Percentiles rank a stretch among this genome's conserved stretches.
Evolutionary conservation across 495 filamentous ascomycete genomes (phyloP).

Genomic region (Achaetomiella virescens): DNA sequence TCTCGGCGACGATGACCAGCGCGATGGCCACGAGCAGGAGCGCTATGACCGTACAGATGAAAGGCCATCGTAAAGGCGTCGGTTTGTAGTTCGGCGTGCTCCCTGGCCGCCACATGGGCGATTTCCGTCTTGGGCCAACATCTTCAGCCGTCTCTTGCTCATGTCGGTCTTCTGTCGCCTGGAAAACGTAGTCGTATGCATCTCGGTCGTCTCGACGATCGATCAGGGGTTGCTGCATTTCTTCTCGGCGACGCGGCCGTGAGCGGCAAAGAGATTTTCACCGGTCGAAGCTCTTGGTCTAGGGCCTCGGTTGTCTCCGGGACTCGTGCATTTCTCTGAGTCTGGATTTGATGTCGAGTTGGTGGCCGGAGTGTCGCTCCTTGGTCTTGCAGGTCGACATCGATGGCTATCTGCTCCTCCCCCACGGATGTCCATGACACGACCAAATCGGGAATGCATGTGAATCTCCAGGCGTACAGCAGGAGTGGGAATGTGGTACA

Average conservation of each 20-base stretch:
- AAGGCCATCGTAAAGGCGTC: conserved; percentile 29
- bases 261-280: no score
- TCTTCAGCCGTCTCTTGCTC: conserved; percentile 4
- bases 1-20: conserved; percentile 24
- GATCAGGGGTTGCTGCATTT: conserved; percentile 20
- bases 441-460: conserved; percentile 10
- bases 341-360: no score
- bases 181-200: conserved; percentile 23
- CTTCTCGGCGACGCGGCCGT: neutral
- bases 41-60: conserved; percentile 22
- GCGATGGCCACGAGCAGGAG: conserved; percentile 25
- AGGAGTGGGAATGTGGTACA: conserved; percentile 5
- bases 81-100: conserved; percentile 29
- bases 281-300: no score
- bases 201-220: conserved; percentile 8
- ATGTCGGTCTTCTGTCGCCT: conserved; percentile 24
- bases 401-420: neutral
- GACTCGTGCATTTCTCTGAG: no score
- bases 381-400: neutral
- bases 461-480: neutral
- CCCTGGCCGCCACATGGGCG: conserved; percentile 3
- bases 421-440: neutral
- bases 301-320: no score
- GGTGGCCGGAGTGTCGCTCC: neutral
- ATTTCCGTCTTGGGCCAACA: neutral